Base-by-base conservation (phyloP, 768 basidiomycete genomes). In the Agaricus blazei region DNA sequence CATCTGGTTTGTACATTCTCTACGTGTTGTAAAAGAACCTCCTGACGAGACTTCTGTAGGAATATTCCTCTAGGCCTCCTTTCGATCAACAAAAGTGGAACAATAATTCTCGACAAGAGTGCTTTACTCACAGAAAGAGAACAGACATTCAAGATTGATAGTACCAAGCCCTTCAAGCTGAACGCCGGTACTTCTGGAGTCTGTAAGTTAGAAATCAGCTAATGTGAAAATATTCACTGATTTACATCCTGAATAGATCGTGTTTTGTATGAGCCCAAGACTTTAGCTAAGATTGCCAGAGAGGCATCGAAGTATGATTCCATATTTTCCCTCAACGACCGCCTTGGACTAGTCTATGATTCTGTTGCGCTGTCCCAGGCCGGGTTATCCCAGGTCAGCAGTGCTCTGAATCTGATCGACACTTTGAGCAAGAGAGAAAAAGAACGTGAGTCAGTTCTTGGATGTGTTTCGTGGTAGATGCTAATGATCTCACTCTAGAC, bases 111-210 rank as follows among this genome's bases (percentile, higher is more conserved):
- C 47, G 80, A 94, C 66, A 83, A 78, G 52, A 72, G 77, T 36
- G 75, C 80, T 12, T 67, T 97, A 49, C 77, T 99, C 29, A 71
- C 78, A 58, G 77, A 82, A 45, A 82, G 92, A 37, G 85, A 93
- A 67, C 78, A 76, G 38, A 76, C 73, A 19, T 79, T 94, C 61
- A 67, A 80, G 19, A 62, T 98, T n/a, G 86, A 92, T 67, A 89
- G 84, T 11, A 82, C 70, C 67, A 83, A 80, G 64, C 75, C 83
- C 4, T 98, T 87, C 79, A 98, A 98, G 72, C 72, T 98, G 58
- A 98, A 98, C 65, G 88, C 87, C 2, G 87, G 87, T 41, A 94
- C 93, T 0, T 81, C 81, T 49, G 93, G 95, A 57, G 90, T 96
- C 62, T 98, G 92, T 92, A 61, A 59, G 92, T 76, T 8, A 19